phyloP scores from a whole-genome alignment of 1,139 yeast genomes.

The Taphrina sp. region DNA sequence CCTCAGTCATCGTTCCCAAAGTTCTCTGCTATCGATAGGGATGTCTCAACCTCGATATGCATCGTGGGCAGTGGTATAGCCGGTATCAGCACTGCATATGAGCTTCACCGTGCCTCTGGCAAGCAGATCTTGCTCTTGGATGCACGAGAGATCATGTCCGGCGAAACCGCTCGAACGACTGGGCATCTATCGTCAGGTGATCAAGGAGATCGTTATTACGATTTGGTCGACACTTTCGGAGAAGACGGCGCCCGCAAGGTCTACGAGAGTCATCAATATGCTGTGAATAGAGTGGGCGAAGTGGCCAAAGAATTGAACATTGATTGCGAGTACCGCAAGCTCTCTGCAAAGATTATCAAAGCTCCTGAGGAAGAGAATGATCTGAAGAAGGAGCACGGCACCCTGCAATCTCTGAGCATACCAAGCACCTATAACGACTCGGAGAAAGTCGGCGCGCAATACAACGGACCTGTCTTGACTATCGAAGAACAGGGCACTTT shows the following conservation, averaged over 20 bases:
- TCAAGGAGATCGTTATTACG: slow-evolving; percentile 25
- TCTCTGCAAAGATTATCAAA: slow-evolving; percentile 13
- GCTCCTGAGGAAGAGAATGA: slow-evolving; percentile 21
- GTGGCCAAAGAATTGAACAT: slow-evolving; percentile 9
- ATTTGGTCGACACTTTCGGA: slow-evolving; percentile 21
- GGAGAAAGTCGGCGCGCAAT: slow-evolving; percentile 3
- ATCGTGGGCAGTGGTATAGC: slow-evolving; percentile 26
- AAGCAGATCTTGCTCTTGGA: slow-evolving; percentile 18
- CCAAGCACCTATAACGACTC: slow-evolving; percentile 4
- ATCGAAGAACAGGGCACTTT: slow-evolving; percentile 20
- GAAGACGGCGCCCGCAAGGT: slow-evolving; percentile 13
- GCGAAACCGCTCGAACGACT: slow-evolving; percentile 23
- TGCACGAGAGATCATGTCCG: slow-evolving; percentile 21
- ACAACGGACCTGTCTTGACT: slow-evolving; percentile 12
- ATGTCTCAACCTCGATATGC: slow-evolving; percentile 5
- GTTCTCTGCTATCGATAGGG: slow-evolving; percentile 2
- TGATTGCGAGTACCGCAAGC: slow-evolving; percentile 25
- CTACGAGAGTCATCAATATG: slow-evolving; percentile 21
- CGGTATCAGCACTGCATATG: slow-evolving; percentile 22
- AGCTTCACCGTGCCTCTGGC: background rate
- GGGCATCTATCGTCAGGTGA: slow-evolving; percentile 21
- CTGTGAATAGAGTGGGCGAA: slow-evolving; percentile 14
- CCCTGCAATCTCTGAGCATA: slow-evolving; percentile 11
- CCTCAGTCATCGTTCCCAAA: slow-evolving; percentile 3
- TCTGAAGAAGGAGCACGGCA: slow-evolving; percentile 15